Evolutionary conservation across 2,329 filamentous ascomycete genomes (phyloP), one percentile per base, ranked within the genome.

Genomic region (Ceratocystis diversiconidia): DNA sequence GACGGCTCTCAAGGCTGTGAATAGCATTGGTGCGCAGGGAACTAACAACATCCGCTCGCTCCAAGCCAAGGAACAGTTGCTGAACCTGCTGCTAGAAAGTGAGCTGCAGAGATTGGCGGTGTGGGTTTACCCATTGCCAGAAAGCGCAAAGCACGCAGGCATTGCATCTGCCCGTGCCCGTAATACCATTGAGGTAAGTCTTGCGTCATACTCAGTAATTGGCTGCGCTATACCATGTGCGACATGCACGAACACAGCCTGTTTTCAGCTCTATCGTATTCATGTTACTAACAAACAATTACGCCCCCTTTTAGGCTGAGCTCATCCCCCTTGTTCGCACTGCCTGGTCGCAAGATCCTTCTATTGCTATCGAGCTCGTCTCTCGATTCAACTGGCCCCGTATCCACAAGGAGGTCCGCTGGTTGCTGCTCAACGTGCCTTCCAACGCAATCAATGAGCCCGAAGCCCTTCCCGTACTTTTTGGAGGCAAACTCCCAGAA

Each of bases 331-430:
- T 95, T 44, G 77, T 96, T 30, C 85, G 85, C 59, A 88, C 89
- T 10, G 95, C 94, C 17, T 99, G 94, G 94, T 77, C 80, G 30
- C 90, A 96, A 73, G 87, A 85, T 71, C 88, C 94, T 8, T 85
- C 87, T 6, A 80, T 99, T 70, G 92, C 92, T n/a, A 83, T 99
- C 28, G 88, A 96, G 72, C 79, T 99, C 60, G 81, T 84, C 15
- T 83, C 84, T 50, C 84, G 95, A 64, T 97, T 96, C 74, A 85
- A 88, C 22, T 90, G 86, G 19, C 80, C 84, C 43, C 86, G 84
- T 59, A 76, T 97, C 10, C 82, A 84, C 62, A 84, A 80, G 64
- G 90, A 96, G 68, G 82, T 97, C 63, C 86, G 92, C 64, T 88
- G 83, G 77, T 77, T 95, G 65, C 78, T 99, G 41, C 77, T 96